Evolutionary conservation across 257 asterid genomes (phyloP).

Genomic region (Osmanthus fragrans): DNA sequence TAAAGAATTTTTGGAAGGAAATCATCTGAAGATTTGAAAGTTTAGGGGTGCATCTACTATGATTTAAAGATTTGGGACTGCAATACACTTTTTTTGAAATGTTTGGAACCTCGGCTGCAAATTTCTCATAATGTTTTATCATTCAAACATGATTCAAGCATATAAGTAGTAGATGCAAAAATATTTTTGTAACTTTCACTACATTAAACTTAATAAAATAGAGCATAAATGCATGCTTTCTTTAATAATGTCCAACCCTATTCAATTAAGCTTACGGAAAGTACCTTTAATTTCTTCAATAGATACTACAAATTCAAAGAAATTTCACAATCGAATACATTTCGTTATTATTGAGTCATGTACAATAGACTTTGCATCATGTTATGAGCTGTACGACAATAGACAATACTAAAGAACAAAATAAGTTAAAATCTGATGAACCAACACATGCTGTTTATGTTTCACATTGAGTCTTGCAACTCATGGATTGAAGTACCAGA

Average conservation of each 20-base stretch:
- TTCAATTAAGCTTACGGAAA: too few relatives aligned
- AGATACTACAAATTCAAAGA: not conserved
- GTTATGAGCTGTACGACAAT: not conserved
- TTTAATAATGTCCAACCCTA: too few relatives aligned
- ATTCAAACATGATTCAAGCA: too few relatives aligned
- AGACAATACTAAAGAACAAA: not conserved
- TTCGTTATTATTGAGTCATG: not conserved
- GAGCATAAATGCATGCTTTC: not conserved
- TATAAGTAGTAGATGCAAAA: too few relatives aligned
- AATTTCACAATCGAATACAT: not conserved
- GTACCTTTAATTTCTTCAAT: not conserved
- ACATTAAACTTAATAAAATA: not conserved
- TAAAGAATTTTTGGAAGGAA: too few relatives aligned
- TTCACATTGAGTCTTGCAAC: not conserved
- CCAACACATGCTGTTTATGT: not conserved
- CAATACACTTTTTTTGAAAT: too few relatives aligned
- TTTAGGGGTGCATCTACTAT: too few relatives aligned
- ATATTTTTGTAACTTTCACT: not conserved
- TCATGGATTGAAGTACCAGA: not conserved
- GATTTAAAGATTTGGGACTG: too few relatives aligned
- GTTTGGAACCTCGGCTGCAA: too few relatives aligned
- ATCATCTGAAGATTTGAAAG: too few relatives aligned
- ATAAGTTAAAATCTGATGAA: not conserved
- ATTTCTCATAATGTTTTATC: too few relatives aligned
- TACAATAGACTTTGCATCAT: not conserved